Conservation (phyloP, 1,284 basidiomycete genomes). For the Coriolopsis trogii region DNA sequence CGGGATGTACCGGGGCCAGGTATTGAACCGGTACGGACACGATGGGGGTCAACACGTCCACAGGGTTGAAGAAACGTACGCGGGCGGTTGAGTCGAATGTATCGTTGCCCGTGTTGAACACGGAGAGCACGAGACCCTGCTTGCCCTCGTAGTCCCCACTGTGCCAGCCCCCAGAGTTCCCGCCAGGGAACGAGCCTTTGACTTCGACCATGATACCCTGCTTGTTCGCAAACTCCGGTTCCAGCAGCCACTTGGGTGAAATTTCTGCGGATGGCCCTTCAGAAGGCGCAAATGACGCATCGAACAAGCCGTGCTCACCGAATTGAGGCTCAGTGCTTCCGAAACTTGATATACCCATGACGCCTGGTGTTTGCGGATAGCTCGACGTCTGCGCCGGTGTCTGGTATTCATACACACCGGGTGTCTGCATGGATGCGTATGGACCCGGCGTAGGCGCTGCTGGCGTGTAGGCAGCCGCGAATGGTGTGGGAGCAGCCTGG, state of each 20-base stretch:
- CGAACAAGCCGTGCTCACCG: too few relatives aligned
- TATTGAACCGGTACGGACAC: conserved; percentile 34
- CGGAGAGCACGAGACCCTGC: conserved; percentile 44
- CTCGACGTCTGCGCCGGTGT: conserved; percentile 44
- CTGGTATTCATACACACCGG: conserved; percentile 38
- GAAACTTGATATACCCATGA: conserved; percentile 47
- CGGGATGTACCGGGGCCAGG: conserved; percentile 34
- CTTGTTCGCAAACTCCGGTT: conserved; percentile 41
- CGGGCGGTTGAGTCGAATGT: conserved; percentile 33
- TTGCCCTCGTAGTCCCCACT: conserved; percentile 57
- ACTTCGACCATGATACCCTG: conserved; percentile 51
- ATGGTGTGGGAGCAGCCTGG: conserved; percentile 18
- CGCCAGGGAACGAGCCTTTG: conserved; percentile 43
- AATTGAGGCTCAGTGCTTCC: background rate
- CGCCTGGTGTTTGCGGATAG: conserved; percentile 42
- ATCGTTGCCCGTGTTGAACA: conserved; percentile 39
- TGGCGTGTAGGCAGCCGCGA: conserved; percentile 16
- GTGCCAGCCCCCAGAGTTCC: conserved; percentile 42
- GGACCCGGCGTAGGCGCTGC: conserved; percentile 23
- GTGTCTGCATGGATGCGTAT: conserved; percentile 45
- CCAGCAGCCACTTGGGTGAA: conserved; percentile 47
- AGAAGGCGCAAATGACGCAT: too few relatives aligned
- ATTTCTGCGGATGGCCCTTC: conserved; percentile 25
- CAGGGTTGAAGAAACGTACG: conserved; percentile 32
- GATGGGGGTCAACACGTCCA: conserved; percentile 23